These are phyloP conservation scores for Dysphania ambrosioides DNA, from an alignment of 148 eudicot species.

Conservation along the genomic window DNA sequence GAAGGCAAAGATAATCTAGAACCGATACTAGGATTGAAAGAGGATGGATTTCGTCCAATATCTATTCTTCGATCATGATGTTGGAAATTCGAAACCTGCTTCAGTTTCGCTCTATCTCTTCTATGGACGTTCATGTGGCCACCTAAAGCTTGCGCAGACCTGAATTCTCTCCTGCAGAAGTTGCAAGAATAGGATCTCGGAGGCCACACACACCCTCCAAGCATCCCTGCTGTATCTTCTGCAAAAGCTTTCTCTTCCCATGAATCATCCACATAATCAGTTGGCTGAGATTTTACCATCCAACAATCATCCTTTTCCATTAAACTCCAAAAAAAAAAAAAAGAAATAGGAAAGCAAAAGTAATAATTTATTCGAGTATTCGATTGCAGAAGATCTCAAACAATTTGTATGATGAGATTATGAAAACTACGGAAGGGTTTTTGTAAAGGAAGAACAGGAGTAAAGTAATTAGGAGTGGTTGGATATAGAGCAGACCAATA, in stretches of 20 bases:
- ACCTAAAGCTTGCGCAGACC: constrained; percentile 93
- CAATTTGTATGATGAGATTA: neutral
- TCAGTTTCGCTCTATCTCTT: constrained; percentile 71
- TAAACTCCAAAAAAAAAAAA: neutral
- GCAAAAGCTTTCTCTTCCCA: constrained; percentile 95
- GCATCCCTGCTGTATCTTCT: constrained; percentile 65
- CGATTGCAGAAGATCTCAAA: no score
- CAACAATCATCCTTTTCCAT: constrained; percentile 49
- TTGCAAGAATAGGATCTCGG: constrained; percentile 78
- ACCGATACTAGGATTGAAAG: neutral
- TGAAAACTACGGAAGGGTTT: neutral
- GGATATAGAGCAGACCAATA: neutral
- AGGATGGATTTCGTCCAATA: constrained; percentile 13
- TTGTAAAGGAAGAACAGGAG: constrained; percentile 9
- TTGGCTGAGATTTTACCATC: constrained; percentile 39
- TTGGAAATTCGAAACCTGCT: constrained; percentile 36
- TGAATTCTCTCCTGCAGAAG: constrained; percentile 76
- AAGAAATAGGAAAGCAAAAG: neutral
- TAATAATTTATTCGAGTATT: no score
- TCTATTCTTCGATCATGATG: constrained; percentile 14
- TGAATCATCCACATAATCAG: constrained; percentile 38
- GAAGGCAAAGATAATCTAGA: neutral
- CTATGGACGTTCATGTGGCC: constrained; percentile 96
- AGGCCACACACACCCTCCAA: constrained; percentile 83
- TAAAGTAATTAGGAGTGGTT: constrained; percentile 17